Evolutionary conservation across 352 stramenopile genomes (phyloP).

Genomic region (Phytopythium cucurbitacearum): DNA sequence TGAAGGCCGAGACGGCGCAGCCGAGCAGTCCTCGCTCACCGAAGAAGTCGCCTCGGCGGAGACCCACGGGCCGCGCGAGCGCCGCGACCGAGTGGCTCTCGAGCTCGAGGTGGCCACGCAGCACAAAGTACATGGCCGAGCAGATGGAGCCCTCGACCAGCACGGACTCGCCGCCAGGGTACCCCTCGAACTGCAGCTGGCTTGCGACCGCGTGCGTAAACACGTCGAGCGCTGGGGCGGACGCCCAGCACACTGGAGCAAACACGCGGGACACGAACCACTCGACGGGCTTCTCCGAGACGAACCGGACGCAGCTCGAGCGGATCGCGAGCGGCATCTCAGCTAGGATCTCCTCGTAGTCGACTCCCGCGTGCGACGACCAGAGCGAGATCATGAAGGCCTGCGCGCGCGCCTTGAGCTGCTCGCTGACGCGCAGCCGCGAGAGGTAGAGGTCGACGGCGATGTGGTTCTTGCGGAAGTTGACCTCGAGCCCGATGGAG

Average conservation of each 20-base stretch:
- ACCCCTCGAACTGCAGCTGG: constrained; percentile 59
- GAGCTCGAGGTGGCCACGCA: constrained; percentile 44
- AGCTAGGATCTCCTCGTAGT: constrained; percentile 43
- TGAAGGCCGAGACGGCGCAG: constrained; percentile 33
- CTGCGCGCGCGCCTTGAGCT: constrained; percentile 26
- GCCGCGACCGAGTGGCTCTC: constrained; percentile 19
- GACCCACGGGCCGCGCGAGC: constrained; percentile 14
- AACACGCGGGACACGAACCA: constrained; percentile 37
- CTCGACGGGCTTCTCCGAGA: constrained; percentile 27
- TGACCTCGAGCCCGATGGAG: constrained; percentile 52
- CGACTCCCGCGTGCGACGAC: constrained; percentile 50
- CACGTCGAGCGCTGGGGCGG: constrained; percentile 8
- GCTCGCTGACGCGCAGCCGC: constrained; percentile 24
- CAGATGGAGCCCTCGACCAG: constrained; percentile 55
- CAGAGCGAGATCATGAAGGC: constrained; percentile 48
- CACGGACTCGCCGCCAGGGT: constrained; percentile 50
- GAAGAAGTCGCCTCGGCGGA: constrained; percentile 47
- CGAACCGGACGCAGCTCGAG: constrained; percentile 36
- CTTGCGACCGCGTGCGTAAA: constrained; percentile 27
- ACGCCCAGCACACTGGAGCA: constrained; percentile 16
- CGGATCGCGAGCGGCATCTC: constrained; percentile 48
- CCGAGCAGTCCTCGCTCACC: constrained; percentile 54
- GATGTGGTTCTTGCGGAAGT: constrained; percentile 59
- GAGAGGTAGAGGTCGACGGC: constrained; percentile 40
- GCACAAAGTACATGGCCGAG: constrained; percentile 65